Evolutionary conservation across 225 moss, liverwort and hornwort genomes (phyloP), one percentile per base, ranked within the genome.

Genomic region (Takakia lepidozioides): DNA sequence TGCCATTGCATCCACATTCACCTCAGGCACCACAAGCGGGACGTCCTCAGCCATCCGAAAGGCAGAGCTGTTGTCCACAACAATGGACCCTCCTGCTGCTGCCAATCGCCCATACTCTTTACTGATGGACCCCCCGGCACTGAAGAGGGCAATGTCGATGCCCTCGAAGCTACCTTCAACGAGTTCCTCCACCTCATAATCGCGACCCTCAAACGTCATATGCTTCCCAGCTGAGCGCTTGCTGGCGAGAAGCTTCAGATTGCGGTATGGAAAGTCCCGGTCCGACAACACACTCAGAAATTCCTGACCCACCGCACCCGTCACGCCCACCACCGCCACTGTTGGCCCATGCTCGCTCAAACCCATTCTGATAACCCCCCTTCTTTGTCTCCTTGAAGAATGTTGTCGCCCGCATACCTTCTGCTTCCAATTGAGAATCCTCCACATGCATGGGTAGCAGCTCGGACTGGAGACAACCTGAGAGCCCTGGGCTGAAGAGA

Each of bases 231-330:
- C 98, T 4, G 91, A 91, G 57, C 98, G 61, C 49, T 91, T 99
- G 74, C 98, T 99, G 15, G 98, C 98, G 63, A 99, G 42, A 17
- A 99, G 75, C 64, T 91, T 99, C 20, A 99, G 69, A 40, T 68
- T 69, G 25, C 87, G 70, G 60, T 87, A 99, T 0, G 98, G 98
- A 30, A 91, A 99, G 45, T 91, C 65, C 1, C 98, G 87, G 46
- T 82, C 80, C 26, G 75, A 61, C 29, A 99, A 74, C 55, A 99
- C 98, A 8, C 80, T 80, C 51, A 99, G 65, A 63, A 99, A 99
- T 78, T 99, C 98, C 60, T 99, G 98, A 8, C 98, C 98, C 0
- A 99, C 98, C 1, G 98, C 98, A 16, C 98, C 98, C 0, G 98
- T 99, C 38, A 88, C 98, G 19, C 98, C 98, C 3, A 99, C 98